Evolutionary conservation across 73 alveolate species (phyloP), one percentile per base, ranked within the genome.

Genomic region (Effrenium voratum): DNA sequence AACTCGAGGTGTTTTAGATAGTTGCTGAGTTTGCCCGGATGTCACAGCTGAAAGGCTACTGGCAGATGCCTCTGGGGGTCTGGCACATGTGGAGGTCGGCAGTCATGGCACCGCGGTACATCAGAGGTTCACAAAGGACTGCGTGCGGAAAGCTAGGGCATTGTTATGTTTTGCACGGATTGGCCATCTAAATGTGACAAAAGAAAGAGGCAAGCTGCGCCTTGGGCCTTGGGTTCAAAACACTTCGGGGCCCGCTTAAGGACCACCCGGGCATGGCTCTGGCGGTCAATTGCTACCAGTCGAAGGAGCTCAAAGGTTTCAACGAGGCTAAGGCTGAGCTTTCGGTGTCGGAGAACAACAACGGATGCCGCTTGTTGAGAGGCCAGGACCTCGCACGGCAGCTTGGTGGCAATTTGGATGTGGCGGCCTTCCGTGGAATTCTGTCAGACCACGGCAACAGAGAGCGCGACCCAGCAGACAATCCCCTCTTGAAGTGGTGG

Each of bases 221-320:
- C n/a, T n/a, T n/a, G n/a, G n/a, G n/a, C n/a, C n/a, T n/a, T n/a
- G n/a, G n/a, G n/a, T n/a, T n/a, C n/a, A n/a, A n/a, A n/a, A n/a
- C n/a, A n/a, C n/a, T n/a, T n/a, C n/a, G n/a, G n/a, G n/a, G n/a
- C n/a, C n/a, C n/a, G n/a, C n/a, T n/a, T 22, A 57, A 57, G 28
- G n/a, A n/a, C 88, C 45, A 4, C 34, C n/a, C n/a, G 46, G 90
- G 95, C 8, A n/a, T 87, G 66, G 85, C 57, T 28, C 19, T 87
- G 46, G 95, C 95, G 34, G 97, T 90, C 76, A 90, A 90, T 55
- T 90, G 97, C 75, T 76, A 90, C 97, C 97, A 90, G 80, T 90
- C 88, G 19, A 26, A 75, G 28, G 87, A 66, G 75, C 87, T 90
- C 47, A 34, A 45, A 52, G 87, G 26, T 24, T 76, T 76, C 87